phyloP scores from a whole-genome alignment of 1,284 basidiomycete species.

The Puccinia brachypodii region DNA sequence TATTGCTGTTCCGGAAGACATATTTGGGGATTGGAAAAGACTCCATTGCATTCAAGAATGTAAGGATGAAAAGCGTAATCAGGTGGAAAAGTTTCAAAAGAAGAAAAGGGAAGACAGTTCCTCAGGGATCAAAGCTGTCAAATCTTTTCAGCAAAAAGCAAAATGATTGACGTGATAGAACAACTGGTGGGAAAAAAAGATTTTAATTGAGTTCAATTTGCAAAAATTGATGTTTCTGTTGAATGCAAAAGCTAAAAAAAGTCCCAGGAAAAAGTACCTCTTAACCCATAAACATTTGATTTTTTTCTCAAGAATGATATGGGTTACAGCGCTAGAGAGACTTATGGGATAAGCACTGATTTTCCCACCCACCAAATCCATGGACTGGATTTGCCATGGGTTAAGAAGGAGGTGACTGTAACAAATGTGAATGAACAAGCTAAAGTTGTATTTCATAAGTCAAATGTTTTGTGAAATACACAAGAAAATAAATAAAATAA shows the following conservation, averaged over 20 bases:
- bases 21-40: neutral
- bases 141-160: no score
- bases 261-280: neutral
- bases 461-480: no score
- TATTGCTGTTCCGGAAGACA: neutral
- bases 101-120: no score
- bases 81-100: no score
- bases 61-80: neutral
- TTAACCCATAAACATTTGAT: neutral
- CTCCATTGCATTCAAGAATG: neutral
- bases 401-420: neutral
- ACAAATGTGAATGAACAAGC: no score
- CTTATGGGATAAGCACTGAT: neutral
- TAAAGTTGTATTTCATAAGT: no score
- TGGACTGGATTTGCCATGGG: neutral
- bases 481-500: no score
- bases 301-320: neutral
- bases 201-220: no score
- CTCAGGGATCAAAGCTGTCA: no score
- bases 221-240: no score
- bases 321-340: neutral
- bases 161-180: neutral
- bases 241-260: no score
- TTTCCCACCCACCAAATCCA: no score
- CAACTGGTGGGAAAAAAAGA: neutral